Evolutionary conservation across 805 yeast genomes (phyloP).

Genomic region (Ogataea corticis): DNA sequence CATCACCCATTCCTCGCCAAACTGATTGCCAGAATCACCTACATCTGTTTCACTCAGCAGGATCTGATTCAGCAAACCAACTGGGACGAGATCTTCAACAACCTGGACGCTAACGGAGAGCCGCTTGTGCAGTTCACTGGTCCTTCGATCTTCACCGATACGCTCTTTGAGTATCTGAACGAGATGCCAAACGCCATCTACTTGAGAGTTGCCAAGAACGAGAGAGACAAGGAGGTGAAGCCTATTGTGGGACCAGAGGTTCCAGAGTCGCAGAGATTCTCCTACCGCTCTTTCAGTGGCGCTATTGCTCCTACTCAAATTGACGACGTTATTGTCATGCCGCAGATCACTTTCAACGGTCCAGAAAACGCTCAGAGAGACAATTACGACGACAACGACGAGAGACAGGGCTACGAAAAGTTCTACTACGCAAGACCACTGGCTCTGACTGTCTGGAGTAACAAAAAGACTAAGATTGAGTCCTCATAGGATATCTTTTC

Average conservation of each 20-base stretch:
- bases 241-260: conserved; percentile 34
- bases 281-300: conserved; percentile 32
- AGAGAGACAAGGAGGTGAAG: conserved; percentile 27
- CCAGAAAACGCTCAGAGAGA: conserved; percentile 22
- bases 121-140: conserved; percentile 36
- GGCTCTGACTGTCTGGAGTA: conserved; percentile 30
- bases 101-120: conserved; percentile 36
- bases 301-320: conserved; percentile 34
- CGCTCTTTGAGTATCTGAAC: conserved; percentile 35
- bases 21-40: conserved; percentile 34
- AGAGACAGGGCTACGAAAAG: conserved; percentile 28
- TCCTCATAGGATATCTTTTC: conserved; percentile 9
- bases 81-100: conserved; percentile 32
- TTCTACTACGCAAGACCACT: conserved; percentile 34
- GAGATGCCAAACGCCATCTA: conserved; percentile 27
- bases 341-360: conserved; percentile 32
- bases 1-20: conserved; percentile 38
- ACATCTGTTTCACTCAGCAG: conserved; percentile 27
- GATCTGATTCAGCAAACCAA: conserved; percentile 25
- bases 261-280: conserved; percentile 28
- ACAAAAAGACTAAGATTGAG: conserved; percentile 20
- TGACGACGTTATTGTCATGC: conserved; percentile 35
- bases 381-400: conserved; percentile 33
- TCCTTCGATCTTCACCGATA: conserved; percentile 37
- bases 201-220: conserved; percentile 33